Evolutionary conservation across 371 early-diverging fungal genomes (phyloP).

Genomic region (Phascolomyces articulosus): DNA sequence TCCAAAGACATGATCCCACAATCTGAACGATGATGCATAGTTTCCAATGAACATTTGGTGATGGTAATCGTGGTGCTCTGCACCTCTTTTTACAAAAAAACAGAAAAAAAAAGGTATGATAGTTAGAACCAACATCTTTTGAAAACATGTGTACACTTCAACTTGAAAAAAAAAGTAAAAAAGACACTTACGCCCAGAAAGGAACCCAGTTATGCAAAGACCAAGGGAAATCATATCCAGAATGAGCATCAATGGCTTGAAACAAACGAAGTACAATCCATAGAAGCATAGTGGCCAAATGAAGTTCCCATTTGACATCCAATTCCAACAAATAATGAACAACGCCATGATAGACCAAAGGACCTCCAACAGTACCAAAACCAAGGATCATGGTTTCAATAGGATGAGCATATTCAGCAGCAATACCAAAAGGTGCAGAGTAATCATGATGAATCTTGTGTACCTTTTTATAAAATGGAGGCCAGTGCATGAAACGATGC

Average conservation of each 20-base stretch:
- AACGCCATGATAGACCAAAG: slow-evolving; percentile 53
- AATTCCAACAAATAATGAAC: slow-evolving; percentile 16
- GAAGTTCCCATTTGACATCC: slow-evolving; percentile 61
- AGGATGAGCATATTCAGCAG: slow-evolving; percentile 89
- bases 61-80: slow-evolving; percentile 88
- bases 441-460: slow-evolving; percentile 96
- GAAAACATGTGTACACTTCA: no score
- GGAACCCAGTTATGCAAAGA: slow-evolving; percentile 77
- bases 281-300: slow-evolving; percentile 75
- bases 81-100: slow-evolving; percentile 34
- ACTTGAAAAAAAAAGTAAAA: no score
- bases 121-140: no score
- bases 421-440: slow-evolving; percentile 87
- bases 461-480: slow-evolving; percentile 83
- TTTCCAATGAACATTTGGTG: slow-evolving; percentile 84
- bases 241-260: slow-evolving; percentile 91
- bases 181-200: no score
- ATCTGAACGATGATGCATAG: slow-evolving; percentile 80
- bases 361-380: slow-evolving; percentile 77
- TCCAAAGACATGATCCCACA: slow-evolving; percentile 84
- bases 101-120: no score
- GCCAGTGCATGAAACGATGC: slow-evolving; percentile 89
- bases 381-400: slow-evolving; percentile 79
- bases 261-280: slow-evolving; percentile 83
- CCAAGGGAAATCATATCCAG: slow-evolving; percentile 96